A percentile compares a stretch with the other conserved stretches of the same genome.
Evolutionary conservation across 345 rosid species (phyloP).

Genomic region (Lepidium aucheri): DNA sequence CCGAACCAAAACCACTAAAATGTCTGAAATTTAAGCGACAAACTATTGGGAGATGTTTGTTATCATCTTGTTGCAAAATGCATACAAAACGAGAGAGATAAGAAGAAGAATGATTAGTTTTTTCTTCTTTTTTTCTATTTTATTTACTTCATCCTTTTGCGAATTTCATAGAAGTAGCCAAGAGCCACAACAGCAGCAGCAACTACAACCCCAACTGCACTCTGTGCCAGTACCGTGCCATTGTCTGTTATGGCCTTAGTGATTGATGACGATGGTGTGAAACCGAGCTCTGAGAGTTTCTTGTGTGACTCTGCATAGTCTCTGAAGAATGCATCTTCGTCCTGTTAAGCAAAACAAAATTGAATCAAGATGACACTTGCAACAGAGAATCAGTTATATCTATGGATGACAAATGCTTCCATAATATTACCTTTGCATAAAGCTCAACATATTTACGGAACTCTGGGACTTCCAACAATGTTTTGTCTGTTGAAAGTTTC

Average conservation of each 20-base stretch:
- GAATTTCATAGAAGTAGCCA: constrained; percentile 60
- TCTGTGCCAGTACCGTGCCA: constrained; percentile 45
- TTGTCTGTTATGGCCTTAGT: constrained; percentile 38
- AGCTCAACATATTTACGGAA: constrained; percentile 58
- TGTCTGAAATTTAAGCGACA: background rate
- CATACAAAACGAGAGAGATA: background rate
- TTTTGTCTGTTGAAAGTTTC: constrained; percentile 71
- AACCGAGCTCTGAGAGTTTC: constrained; percentile 89
- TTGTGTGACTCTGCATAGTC: constrained; percentile 73
- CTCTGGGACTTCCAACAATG: constrained; percentile 51
- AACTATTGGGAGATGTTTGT: background rate
- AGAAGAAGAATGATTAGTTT: background rate
- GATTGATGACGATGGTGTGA: constrained; percentile 36
- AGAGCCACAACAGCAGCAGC: constrained; percentile 69
- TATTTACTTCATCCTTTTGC: constrained; percentile 48
- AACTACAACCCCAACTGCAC: constrained; percentile 65
- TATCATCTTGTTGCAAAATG: background rate
- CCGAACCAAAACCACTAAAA: background rate
- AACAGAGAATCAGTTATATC: background rate
- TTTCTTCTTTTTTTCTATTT: background rate
- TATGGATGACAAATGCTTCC: too few species aligned
- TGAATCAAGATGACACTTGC: background rate
- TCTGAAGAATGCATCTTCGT: constrained; percentile 68
- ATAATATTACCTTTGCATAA: constrained; percentile 58
- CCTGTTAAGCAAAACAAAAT: constrained; percentile 28